Evolutionary conservation across 2,329 filamentous ascomycete species (phyloP).

Genomic region (Fonsecaea nubica): DNA sequence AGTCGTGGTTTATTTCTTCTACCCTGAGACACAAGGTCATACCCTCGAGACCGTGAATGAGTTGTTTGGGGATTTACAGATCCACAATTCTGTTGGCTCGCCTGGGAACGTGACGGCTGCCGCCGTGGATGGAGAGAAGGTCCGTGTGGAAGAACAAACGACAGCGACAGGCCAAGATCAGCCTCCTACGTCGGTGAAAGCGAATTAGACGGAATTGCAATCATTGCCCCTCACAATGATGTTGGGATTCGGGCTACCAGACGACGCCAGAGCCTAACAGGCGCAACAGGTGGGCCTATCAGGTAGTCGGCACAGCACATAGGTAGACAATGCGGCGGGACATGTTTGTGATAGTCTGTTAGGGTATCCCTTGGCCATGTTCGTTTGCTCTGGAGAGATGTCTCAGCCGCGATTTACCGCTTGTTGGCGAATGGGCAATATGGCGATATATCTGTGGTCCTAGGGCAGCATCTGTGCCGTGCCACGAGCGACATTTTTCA

Average conservation of each 20-base stretch:
- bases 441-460: neutral
- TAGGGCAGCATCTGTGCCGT: neutral
- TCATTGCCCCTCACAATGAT: neutral
- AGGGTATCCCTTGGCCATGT: neutral
- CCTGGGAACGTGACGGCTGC: neutral
- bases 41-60: slow-evolving; percentile 46
- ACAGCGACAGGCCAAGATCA: neutral
- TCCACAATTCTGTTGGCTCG: neutral
- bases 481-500: neutral
- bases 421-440: neutral
- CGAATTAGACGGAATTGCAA: neutral
- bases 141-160: neutral
- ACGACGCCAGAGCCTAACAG: neutral
- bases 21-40: slow-evolving; percentile 44
- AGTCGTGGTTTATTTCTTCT: slow-evolving; percentile 45
- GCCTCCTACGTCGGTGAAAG: neutral
- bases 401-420: slow-evolving; percentile 3
- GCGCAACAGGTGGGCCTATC: neutral
- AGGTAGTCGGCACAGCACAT: neutral
- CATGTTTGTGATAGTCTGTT: neutral
- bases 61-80: slow-evolving; percentile 39
- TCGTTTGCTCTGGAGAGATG: neutral
- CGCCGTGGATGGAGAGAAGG: neutral
- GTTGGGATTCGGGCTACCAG: neutral
- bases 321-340: neutral